These are phyloP conservation scores for Agaricus blazei DNA, from an alignment of 768 basidiomycete species.

Conservation along the genomic window DNA sequence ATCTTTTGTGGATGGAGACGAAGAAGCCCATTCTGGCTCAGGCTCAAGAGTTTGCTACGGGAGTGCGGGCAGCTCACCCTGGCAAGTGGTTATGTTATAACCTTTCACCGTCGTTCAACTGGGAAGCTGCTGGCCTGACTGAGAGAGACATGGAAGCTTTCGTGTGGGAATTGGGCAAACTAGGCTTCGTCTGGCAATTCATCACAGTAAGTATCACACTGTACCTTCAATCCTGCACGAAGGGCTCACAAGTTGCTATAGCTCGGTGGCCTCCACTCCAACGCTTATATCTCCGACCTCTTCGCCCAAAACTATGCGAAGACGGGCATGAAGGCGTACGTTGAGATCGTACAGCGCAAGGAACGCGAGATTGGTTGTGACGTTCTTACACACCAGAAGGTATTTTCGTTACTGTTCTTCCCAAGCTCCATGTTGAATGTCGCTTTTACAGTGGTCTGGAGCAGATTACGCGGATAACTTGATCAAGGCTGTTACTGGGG, in stretches of 20 bases:
- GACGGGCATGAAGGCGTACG: conserved; percentile 99
- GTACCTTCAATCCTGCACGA: background rate
- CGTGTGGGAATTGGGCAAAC: conserved; percentile 91
- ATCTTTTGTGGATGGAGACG: conserved; percentile 95
- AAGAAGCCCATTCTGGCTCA: conserved; percentile 90
- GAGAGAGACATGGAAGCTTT: conserved; percentile 82
- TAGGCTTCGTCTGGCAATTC: conserved; percentile 99
- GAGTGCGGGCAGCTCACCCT: conserved; percentile 78
- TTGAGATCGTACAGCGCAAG: conserved; percentile 87
- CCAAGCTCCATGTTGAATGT: conserved; percentile 13
- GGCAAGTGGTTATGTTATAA: conserved; percentile 97
- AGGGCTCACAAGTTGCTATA: conserved; percentile 21
- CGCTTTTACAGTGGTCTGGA: conserved; percentile 74
- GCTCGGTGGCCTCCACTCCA: conserved; percentile 97
- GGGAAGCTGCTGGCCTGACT: conserved; percentile 89
- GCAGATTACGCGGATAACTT: conserved; percentile 89
- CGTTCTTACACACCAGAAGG: conserved; percentile 96
- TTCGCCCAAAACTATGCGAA: conserved; percentile 86
- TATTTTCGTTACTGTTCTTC: conserved; percentile 20
- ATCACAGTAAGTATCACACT: conserved; percentile 68
- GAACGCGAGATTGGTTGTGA: conserved; percentile 94
- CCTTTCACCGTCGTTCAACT: conserved; percentile 89
- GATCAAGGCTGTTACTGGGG: conserved; percentile 95
- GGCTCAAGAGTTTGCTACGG: conserved; percentile 86
- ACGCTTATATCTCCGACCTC: conserved; percentile 91